Conservation (phyloP, 176 grass and related monocot genomes). For the Oropetium thomaeum region DNA sequence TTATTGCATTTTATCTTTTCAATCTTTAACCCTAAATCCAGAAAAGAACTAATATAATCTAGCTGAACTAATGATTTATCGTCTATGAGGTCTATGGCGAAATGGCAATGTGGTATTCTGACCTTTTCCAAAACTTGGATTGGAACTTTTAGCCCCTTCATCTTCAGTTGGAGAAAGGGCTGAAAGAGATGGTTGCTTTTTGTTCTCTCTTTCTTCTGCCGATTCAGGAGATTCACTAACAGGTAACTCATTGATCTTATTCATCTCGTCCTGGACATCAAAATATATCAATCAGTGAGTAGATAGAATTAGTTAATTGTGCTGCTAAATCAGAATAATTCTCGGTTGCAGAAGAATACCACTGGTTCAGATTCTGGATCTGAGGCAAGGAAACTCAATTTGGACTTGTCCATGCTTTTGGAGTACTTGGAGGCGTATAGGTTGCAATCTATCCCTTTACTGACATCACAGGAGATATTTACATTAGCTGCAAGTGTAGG, state of each 20-base stretch:
- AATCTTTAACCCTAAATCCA: not conserved
- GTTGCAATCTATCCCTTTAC: slow-evolving; percentile 46
- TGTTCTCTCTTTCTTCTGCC: slow-evolving; percentile 27
- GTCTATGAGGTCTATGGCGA: slow-evolving; percentile 1
- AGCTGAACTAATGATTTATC: not conserved
- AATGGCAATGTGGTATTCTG: not conserved
- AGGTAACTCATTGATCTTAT: slow-evolving; percentile 39
- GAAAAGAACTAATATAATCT: not conserved
- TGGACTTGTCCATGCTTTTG: slow-evolving; percentile 46
- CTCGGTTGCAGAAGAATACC: slow-evolving; percentile 48
- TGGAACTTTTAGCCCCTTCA: slow-evolving; percentile 39
- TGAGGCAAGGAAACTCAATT: slow-evolving; percentile 44
- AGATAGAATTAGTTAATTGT: not conserved
- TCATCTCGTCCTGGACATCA: slow-evolving; percentile 30
- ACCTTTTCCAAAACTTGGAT: slow-evolving; percentile 46
- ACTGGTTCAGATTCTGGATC: slow-evolving; percentile 53
- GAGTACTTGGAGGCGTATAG: slow-evolving; percentile 36
- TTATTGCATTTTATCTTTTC: not conserved
- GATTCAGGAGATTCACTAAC: slow-evolving; percentile 29
- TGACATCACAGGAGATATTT: slow-evolving; percentile 36
- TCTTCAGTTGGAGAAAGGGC: slow-evolving; percentile 37
- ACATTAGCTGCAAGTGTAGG: slow-evolving; percentile 69
- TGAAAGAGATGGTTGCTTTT: slow-evolving; percentile 28
- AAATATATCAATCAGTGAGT: slow-evolving; percentile 8
- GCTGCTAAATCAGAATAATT: slow-evolving; percentile 16